Evolutionary conservation across 139 green algal genomes (phyloP).

Genomic region (Pedinophyceae sp.): DNA sequence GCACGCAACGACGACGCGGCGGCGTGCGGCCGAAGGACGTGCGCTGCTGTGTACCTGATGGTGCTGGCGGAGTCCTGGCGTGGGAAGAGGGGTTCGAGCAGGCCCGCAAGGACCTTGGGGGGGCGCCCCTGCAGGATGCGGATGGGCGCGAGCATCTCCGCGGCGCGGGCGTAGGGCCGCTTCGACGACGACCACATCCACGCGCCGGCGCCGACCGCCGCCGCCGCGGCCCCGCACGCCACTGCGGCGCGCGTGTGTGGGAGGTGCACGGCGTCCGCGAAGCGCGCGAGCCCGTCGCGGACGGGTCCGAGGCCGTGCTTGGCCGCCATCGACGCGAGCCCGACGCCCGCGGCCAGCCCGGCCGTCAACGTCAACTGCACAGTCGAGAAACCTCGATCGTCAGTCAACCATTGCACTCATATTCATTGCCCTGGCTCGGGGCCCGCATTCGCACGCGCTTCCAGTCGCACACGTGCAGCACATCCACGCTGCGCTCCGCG

Average conservation of each 20-base stretch:
- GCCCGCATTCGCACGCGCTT: not conserved
- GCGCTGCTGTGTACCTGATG: constrained; percentile 28
- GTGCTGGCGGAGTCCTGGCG: constrained; percentile 29
- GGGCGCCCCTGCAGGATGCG: constrained; percentile 50
- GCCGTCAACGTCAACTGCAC: constrained; percentile 11
- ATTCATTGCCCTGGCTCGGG: too few species aligned
- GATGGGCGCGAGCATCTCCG: constrained; percentile 29
- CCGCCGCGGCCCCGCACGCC: constrained; percentile 10
- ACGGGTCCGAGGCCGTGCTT: constrained; percentile 13
- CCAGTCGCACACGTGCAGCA: too few species aligned
- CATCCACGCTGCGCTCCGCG: too few species aligned
- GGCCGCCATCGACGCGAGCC: constrained; percentile 20
- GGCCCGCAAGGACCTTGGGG: constrained; percentile 19
- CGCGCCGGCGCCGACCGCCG: constrained; percentile 8
- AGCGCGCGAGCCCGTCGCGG: too few species aligned
- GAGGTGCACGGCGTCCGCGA: too few species aligned
- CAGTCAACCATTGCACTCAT: too few species aligned
- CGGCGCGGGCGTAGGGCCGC: constrained; percentile 26
- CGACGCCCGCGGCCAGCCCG: constrained; percentile 15
- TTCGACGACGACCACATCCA: constrained; percentile 16
- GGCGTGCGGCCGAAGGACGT: not conserved
- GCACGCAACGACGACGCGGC: constrained; percentile 4
- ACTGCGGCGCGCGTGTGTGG: not conserved
- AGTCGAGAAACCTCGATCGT: not conserved
- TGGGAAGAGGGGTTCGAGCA: constrained; percentile 27